Percentiles rank a stretch among this genome's conserved stretches.
phyloP scores from a whole-genome alignment of 2,329 filamentous ascomycete species.

The Colletotrichum incanum region DNA sequence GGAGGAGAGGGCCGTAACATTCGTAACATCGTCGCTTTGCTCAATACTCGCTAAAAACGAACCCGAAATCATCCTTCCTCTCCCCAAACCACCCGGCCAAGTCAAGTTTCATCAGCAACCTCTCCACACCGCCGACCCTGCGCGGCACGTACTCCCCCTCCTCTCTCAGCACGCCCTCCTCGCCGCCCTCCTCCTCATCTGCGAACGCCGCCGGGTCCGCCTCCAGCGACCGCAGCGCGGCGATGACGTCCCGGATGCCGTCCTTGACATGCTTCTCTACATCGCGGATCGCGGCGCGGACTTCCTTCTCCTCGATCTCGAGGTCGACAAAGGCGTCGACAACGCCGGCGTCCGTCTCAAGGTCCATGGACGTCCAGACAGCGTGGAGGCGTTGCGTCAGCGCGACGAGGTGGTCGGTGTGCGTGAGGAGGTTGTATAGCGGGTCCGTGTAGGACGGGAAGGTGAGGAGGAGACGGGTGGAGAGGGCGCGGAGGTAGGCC shows the following conservation, averaged over 20 bases:
- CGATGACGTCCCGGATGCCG: slow-evolving; percentile 79
- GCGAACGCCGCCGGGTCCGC: slow-evolving; percentile 61
- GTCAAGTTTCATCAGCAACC: slow-evolving; percentile 92
- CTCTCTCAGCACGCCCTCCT: slow-evolving; percentile 52
- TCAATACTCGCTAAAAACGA: slow-evolving; percentile 33
- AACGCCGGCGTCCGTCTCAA: slow-evolving; percentile 87
- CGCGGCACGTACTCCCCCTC: slow-evolving; percentile 76
- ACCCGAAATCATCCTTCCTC: slow-evolving; percentile 44
- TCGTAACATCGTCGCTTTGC: slow-evolving; percentile 2
- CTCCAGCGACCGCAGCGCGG: slow-evolving; percentile 63
- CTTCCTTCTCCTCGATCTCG: slow-evolving; percentile 79
- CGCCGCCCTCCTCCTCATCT: slow-evolving; percentile 57
- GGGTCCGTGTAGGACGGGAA: slow-evolving; percentile 74
- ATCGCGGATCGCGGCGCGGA: slow-evolving; percentile 74
- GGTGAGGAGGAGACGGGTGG: slow-evolving; percentile 77
- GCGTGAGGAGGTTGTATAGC: slow-evolving; percentile 77
- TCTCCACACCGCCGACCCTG: slow-evolving; percentile 84
- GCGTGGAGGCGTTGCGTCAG: slow-evolving; percentile 82
- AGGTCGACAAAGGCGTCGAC: slow-evolving; percentile 83
- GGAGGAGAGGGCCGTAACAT: background rate
- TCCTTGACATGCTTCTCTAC: slow-evolving; percentile 76
- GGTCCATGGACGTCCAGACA: slow-evolving; percentile 84
- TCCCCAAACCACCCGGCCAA: slow-evolving; percentile 72
- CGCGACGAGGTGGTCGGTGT: slow-evolving; percentile 86
- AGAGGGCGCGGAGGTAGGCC: slow-evolving; percentile 79